Percentiles rank a stretch among this genome's conserved stretches.
Conservation (phyloP, 2,329 filamentous ascomycete genomes). For the Teratosphaeriaceae sp. region DNA sequence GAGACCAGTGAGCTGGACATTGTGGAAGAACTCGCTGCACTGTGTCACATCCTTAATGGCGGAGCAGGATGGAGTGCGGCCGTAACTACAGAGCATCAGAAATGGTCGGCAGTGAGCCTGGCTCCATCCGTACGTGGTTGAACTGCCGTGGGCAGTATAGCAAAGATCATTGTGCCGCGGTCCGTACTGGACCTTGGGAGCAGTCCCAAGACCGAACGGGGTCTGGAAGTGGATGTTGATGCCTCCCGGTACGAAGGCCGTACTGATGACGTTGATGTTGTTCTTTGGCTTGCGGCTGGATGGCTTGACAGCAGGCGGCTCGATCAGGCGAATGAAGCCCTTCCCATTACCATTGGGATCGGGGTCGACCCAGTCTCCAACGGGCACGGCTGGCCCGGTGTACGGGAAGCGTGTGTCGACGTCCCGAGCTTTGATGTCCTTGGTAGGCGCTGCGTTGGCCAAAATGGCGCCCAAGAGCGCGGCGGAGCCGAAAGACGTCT, state of each 20-base stretch:
- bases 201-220: conserved; percentile 44
- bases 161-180: conserved; percentile 23
- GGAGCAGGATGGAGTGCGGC: conserved; percentile 47
- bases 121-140: conserved; percentile 35
- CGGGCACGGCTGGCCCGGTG: conserved; percentile 42
- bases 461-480: conserved; percentile 1
- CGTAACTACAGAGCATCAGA: conserved; percentile 37
- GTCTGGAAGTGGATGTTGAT: conserved; percentile 51
- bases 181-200: conserved; percentile 42
- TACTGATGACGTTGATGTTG: conserved; percentile 47
- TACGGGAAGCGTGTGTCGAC: conserved; percentile 26
- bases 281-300: conserved; percentile 39
- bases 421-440: conserved; percentile 8
- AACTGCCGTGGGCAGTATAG: conserved; percentile 32
- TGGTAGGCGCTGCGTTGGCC: conserved; percentile 4
- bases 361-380: conserved; percentile 47
- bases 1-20: conserved; percentile 40
- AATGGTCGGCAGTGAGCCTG: background rate
- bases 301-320: conserved; percentile 45
- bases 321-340: conserved; percentile 45
- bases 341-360: conserved; percentile 48
- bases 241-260: conserved; percentile 43
- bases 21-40: conserved; percentile 48
- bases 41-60: conserved; percentile 38
- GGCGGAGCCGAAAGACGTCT: background rate